phyloP scores from a whole-genome alignment of 148 eudicot species.

The Linanthus parryae region DNA sequence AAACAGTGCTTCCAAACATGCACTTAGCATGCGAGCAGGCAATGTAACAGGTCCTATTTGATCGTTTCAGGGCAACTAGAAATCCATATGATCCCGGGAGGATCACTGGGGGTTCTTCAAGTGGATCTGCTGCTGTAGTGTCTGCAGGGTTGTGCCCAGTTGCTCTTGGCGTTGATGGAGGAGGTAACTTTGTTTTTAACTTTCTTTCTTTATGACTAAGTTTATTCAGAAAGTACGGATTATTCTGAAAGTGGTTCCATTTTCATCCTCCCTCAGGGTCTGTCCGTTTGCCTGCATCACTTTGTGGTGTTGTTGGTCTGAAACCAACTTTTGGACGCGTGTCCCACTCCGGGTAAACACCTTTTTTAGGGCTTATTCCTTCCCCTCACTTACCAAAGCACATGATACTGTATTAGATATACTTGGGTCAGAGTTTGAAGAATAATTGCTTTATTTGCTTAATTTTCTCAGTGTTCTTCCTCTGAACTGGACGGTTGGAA shows the following conservation, averaged over 20 bases:
- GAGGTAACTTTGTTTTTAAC: conserved; percentile 41
- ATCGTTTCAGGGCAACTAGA: conserved; percentile 46
- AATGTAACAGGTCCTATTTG: conserved; percentile 8
- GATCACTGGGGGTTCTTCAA: conserved; percentile 90
- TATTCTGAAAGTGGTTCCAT: conserved; percentile 1
- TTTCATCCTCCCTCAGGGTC: conserved; percentile 44
- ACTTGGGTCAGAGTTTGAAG: not conserved
- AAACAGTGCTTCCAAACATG: too few relatives aligned
- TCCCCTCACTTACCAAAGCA: not conserved
- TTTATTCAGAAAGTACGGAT: not conserved
- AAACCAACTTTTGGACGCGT: conserved; percentile 94
- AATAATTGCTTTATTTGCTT: not conserved
- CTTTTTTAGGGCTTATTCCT: not conserved
- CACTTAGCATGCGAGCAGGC: too few relatives aligned
- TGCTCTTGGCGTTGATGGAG: conserved; percentile 99
- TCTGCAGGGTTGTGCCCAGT: conserved; percentile 91
- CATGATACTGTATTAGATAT: not conserved
- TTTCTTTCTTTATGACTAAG: not conserved
- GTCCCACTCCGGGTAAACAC: conserved; percentile 74
- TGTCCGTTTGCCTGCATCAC: conserved; percentile 94
- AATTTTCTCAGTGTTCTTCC: conserved; percentile 63
- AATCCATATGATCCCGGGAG: conserved; percentile 68
- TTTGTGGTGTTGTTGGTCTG: conserved; percentile 92
- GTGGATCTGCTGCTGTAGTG: conserved; percentile 98
- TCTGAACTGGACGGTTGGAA: conserved; percentile 90